A percentile compares a stretch with the other conserved stretches of the same genome.
Evolutionary conservation across 2,329 filamentous ascomycete species (phyloP).

Genomic region (Boeremia exigua): DNA sequence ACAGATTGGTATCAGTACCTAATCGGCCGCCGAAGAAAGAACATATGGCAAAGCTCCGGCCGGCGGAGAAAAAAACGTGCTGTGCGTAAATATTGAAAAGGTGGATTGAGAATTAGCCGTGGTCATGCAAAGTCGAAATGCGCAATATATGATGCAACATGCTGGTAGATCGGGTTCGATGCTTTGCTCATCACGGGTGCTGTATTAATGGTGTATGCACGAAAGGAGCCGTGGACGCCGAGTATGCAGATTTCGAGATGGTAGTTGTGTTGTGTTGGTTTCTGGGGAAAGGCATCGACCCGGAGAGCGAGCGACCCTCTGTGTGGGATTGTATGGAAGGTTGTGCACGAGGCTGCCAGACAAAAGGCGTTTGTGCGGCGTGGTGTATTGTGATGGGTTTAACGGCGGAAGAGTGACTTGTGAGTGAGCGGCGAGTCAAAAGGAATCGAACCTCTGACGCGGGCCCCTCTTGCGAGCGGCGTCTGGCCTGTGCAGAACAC

Average conservation of each 20-base stretch:
- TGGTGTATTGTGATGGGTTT: not conserved
- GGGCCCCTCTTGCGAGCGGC: constrained; percentile 41
- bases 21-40: not conserved
- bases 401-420: constrained; percentile 40
- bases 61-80: constrained; percentile 6
- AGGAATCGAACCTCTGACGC: constrained; percentile 34
- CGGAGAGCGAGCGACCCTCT: not conserved
- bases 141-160: constrained; percentile 5
- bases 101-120: not conserved
- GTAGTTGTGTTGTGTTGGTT: not conserved
- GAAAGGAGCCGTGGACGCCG: constrained; percentile 3
- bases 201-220: constrained; percentile 8
- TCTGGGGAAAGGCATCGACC: not conserved
- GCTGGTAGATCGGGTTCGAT: not conserved
- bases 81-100: not conserved
- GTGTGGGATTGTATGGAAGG: not conserved
- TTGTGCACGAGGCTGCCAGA: not conserved
- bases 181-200: not conserved
- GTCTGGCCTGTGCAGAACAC: constrained; percentile 50
- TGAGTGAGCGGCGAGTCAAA: constrained; percentile 42
- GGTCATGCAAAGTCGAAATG: not conserved
- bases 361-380: not conserved
- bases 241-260: constrained; percentile 1
- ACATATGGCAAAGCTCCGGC: constrained; percentile 4
- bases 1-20: not conserved